A percentile compares a stretch with the other conserved stretches of the same genome.
Evolutionary conservation across 2,329 filamentous ascomycete species (phyloP).

Genomic region (Penicillium sp.): DNA sequence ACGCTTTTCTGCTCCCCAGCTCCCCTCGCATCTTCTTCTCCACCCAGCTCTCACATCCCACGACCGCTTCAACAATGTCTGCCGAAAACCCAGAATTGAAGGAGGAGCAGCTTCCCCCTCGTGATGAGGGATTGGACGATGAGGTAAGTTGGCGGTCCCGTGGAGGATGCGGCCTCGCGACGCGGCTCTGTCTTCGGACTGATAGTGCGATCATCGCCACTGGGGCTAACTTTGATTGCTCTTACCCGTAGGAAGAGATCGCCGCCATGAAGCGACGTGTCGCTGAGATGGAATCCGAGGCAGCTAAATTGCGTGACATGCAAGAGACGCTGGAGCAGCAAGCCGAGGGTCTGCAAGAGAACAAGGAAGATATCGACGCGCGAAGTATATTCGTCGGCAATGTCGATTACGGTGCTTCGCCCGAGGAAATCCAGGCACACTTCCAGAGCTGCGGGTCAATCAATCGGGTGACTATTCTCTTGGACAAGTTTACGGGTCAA

Average conservation of each 20-base stretch:
- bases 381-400: slow-evolving; percentile 98
- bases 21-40: neutral
- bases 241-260: slow-evolving; percentile 61
- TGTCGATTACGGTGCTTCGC: slow-evolving; percentile 93
- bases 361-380: slow-evolving; percentile 91
- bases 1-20: neutral
- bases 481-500: slow-evolving; percentile 98
- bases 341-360: slow-evolving; percentile 74
- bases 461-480: slow-evolving; percentile 92
- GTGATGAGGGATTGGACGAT: slow-evolving; percentile 41
- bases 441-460: slow-evolving; percentile 97
- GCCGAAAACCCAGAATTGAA: slow-evolving; percentile 34
- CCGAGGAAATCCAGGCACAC: slow-evolving; percentile 96
- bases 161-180: slow-evolving; percentile 1
- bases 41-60: neutral
- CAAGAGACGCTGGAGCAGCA: slow-evolving; percentile 80
- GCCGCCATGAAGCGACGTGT: slow-evolving; percentile 80
- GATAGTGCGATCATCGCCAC: neutral
- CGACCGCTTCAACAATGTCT: slow-evolving; percentile 23
- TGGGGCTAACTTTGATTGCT: neutral
- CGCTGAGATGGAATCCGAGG: slow-evolving; percentile 86
- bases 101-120: slow-evolving; percentile 33
- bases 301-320: slow-evolving; percentile 80
- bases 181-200: neutral
- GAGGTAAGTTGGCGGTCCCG: slow-evolving; percentile 31